Conservation (phyloP, 306 rosid species). For the Malus sylvestris region DNA sequence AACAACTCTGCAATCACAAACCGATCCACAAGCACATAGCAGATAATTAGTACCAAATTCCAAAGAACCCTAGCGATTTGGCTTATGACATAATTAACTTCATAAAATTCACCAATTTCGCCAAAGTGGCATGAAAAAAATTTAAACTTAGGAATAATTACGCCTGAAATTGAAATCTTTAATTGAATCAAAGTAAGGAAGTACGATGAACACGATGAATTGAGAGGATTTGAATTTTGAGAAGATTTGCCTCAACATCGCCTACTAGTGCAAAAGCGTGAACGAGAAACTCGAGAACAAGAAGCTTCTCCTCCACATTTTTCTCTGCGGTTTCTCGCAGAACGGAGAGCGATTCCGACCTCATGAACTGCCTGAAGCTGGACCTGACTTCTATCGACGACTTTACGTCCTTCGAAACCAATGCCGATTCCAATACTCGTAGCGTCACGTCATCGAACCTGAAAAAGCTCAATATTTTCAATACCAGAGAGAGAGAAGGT, state of each 20-base stretch:
- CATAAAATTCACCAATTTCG: not conserved
- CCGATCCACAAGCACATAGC: not conserved
- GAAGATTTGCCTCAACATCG: constrained; percentile 48
- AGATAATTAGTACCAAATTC: too few relatives aligned
- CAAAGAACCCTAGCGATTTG: not conserved
- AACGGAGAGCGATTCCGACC: constrained; percentile 41
- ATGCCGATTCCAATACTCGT: constrained; percentile 41
- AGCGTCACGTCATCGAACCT: constrained; percentile 48
- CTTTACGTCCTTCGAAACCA: constrained; percentile 47
- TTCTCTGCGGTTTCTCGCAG: constrained; percentile 41
- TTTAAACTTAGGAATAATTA: not conserved
- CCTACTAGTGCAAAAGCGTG: constrained; percentile 62
- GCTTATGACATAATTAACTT: not conserved
- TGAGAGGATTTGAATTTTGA: not conserved
- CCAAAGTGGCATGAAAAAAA: not conserved
- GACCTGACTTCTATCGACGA: constrained; percentile 43
- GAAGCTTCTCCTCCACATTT: constrained; percentile 51
- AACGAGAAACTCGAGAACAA: constrained; percentile 63
- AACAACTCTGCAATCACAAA: constrained; percentile 51
- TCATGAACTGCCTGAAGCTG: constrained; percentile 37
- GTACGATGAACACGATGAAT: not conserved
- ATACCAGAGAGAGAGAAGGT: not conserved
- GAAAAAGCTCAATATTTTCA: not conserved
- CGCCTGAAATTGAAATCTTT: not conserved
- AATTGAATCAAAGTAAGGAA: not conserved